Base-by-base conservation (phyloP, 2,329 filamentous ascomycete species). In the Beauveria sp. region DNA sequence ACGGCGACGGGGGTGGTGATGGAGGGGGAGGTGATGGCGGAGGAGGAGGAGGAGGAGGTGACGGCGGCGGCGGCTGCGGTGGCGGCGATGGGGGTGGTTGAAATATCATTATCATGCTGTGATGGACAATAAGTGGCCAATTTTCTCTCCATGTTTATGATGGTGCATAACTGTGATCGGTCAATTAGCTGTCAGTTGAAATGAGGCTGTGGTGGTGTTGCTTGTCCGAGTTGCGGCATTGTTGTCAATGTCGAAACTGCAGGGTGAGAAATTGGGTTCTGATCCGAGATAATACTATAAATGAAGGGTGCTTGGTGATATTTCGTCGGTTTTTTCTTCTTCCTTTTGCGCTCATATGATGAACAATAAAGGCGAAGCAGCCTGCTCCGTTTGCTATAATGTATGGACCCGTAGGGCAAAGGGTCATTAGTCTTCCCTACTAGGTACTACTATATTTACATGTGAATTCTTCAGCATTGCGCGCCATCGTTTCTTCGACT, bases 1-100 rank as follows among this genome's bases (percentile, higher is more conserved):
- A 38, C 7, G 20, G 20, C 18, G 55, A 12, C 14, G 30, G 22
- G 6, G 55, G 55, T 16, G 55, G 55, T 42, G 55, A 12, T 22
- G 57, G 14, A 18, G 57, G 47, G 12, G 57, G 57, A 3, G 57
- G 47, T 40, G 57, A 40, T 24, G 57, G n/a, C 9, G 57, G 22
- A 4, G 56, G 46, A 28, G 56, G 30, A 4, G 56, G 45, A 3
- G 56, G 34, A 5, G 56, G 46, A 2, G 56, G 18, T 2, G 56
- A 7, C 6, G 56, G 5, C 30, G 30, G 30, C 34, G 34, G 34
- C 34, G 34, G 34, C 34, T 12, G 56, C 10, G 55, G 56, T 5
- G 56, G 56, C 10, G 57, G 57, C 14, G 57, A 59, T 24, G 47
- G 57, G 22, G 57, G 57, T 18, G 47, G 47, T 9, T 51, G 12